phyloP scores from a whole-genome alignment of 23 red algal species.

The Gracilaria gracilis region DNA sequence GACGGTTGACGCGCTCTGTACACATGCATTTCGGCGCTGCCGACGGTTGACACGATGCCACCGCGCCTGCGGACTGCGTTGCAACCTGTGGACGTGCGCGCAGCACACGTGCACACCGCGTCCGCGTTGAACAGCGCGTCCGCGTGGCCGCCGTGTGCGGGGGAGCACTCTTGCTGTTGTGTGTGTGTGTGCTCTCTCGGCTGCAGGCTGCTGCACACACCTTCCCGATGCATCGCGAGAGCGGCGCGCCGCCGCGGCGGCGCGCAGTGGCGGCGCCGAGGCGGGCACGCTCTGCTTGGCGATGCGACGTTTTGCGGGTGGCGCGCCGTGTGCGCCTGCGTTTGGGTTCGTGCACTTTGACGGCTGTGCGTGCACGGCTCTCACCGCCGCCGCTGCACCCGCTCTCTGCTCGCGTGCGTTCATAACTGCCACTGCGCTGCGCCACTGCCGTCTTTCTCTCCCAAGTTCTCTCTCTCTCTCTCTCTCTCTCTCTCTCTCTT shows the following conservation, averaged over 20 bases:
- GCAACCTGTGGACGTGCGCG: too few relatives aligned
- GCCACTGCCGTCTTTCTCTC: too few relatives aligned
- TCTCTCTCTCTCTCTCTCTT: too few relatives aligned
- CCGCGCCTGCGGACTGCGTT: too few relatives aligned
- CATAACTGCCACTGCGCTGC: too few relatives aligned
- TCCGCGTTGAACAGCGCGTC: background rate
- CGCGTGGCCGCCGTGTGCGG: background rate
- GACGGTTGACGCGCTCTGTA: background rate
- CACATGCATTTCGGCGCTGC: too few relatives aligned
- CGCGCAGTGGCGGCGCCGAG: background rate
- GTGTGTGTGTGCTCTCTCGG: too few relatives aligned
- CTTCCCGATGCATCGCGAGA: constrained; percentile 38
- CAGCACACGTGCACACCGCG: background rate
- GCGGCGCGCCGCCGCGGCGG: background rate
- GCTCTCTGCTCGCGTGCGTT: too few relatives aligned
- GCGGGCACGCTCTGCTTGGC: too few relatives aligned
- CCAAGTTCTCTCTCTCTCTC: too few relatives aligned
- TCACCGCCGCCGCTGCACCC: background rate
- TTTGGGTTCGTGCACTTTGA: background rate
- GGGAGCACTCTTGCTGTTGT: too few relatives aligned
- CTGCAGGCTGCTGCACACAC: background rate
- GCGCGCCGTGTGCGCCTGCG: background rate
- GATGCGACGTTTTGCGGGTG: background rate
- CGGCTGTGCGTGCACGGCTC: background rate
- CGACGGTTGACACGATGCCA: too few relatives aligned